Evolutionary conservation across 768 basidiomycete species (phyloP).

Genomic region (Trichaptum fuscoviolaceum): DNA sequence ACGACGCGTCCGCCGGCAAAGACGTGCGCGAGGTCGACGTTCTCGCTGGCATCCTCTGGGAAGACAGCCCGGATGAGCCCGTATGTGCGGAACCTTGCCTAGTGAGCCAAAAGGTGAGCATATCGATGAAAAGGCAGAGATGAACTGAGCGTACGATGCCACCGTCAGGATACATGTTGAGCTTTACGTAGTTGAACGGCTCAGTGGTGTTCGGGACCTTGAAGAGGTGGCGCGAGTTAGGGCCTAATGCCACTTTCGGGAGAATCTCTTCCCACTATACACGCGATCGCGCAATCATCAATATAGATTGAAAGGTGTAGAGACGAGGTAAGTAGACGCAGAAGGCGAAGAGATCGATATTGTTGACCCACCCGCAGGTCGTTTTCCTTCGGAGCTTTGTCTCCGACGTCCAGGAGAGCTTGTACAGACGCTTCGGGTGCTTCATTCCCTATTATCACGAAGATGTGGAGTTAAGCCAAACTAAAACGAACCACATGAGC

Average conservation of each 20-base stretch:
- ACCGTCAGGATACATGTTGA: conserved; percentile 95
- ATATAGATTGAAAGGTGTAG: neutral
- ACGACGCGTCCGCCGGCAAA: conserved; percentile 85
- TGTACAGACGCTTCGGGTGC: conserved; percentile 79
- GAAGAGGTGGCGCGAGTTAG: conserved; percentile 87
- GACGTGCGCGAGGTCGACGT: conserved; percentile 87
- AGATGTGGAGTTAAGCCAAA: conserved; percentile 6
- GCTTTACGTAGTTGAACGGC: conserved; percentile 73
- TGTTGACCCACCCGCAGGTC: conserved; percentile 47
- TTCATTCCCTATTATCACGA: conserved; percentile 61
- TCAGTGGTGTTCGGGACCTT: conserved; percentile 49
- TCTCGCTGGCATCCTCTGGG: conserved; percentile 38
- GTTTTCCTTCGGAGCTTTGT: conserved; percentile 39
- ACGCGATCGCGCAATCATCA: neutral
- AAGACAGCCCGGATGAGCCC: conserved; percentile 68
- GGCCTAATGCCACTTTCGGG: conserved; percentile 70
- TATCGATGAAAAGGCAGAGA: conserved; percentile 8
- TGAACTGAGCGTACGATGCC: conserved; percentile 67
- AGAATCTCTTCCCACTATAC: conserved; percentile 77
- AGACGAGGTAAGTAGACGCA: neutral
- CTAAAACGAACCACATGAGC: conserved; percentile 4
- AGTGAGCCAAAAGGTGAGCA: conserved; percentile 9
- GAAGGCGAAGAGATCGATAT: neutral
- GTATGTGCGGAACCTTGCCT: conserved; percentile 93
- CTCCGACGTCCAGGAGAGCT: conserved; percentile 37